Evolutionary conservation across 1,284 basidiomycete genomes (phyloP), one percentile per base, ranked within the genome.

Genomic region (Malassezia globosa): DNA sequence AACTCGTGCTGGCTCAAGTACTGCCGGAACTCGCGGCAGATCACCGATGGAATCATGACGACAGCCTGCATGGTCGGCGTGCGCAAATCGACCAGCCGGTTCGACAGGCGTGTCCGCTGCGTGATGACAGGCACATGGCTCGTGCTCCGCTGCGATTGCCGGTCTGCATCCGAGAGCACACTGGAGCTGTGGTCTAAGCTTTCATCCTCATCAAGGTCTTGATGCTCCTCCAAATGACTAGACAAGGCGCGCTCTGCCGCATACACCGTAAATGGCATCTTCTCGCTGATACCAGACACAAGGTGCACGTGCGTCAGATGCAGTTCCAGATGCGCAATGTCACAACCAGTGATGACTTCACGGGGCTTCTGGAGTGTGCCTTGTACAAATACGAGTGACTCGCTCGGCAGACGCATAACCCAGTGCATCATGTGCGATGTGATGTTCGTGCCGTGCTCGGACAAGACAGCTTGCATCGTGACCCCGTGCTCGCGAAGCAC

Each of bases 371-470:
- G 60, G 37, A 69, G 46, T 33, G 39, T 46, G 18, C 64, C 64
- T 6, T 56, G 58, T 16, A 66, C 57, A n/a, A 61, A 35, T 5
- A 69, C 60, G 36, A 66, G 55, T 5, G 62, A 58, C 46, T 66
- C 64, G 47, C 55, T 51, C 1, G 59, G 66, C 25, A 69, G 46
- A 1, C 56, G 54, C 48, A 60, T 58, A 22, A 60, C 61, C 64
- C 66, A 69, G 41, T 60, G 51, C 21, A 65, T 54, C 63, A 68
- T 66, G 46, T 66, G 60, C 22, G 60, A 41, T 2, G 65, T 64
- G 43, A 60, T 50, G 22, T 45, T 26, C 23, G 29, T 51, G 42
- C 31, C 37, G 26, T 14, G n/a, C 24, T 62, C 63, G 14, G 58
- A 54, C 1, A 64, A 53, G 11, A 66, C 64, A 6, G 59, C 59